Evolutionary conservation across 371 early-diverging fungal genomes (phyloP).

Genomic region (Synchytrium microbalum): DNA sequence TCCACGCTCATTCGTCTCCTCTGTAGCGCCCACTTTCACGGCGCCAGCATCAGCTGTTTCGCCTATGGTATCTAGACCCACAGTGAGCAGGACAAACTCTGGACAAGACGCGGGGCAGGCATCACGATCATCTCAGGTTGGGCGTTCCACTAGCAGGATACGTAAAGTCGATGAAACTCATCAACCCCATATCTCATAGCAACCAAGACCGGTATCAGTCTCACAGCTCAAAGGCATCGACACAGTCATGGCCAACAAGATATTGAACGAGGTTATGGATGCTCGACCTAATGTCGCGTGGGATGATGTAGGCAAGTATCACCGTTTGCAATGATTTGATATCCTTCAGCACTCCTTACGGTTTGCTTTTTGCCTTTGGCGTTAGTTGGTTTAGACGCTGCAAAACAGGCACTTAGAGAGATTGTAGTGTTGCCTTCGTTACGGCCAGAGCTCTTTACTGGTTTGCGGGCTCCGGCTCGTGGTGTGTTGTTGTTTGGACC

Average conservation of each 20-base stretch:
- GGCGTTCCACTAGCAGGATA: conserved; percentile 7
- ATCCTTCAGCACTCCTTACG: not conserved
- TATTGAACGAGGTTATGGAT: conserved; percentile 54
- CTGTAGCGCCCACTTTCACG: not conserved
- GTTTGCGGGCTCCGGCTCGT: conserved; percentile 62
- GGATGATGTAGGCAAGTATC: conserved; percentile 43
- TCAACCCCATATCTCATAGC: conserved; percentile 12
- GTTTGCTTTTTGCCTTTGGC: not conserved
- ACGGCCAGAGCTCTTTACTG: conserved; percentile 72
- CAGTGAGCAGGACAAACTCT: not conserved
- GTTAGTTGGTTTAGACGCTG: conserved; percentile 58
- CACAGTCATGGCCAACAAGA: conserved; percentile 45
- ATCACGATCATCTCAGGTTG: not conserved
- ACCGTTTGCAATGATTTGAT: conserved; percentile 8
- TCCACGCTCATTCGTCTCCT: not conserved
- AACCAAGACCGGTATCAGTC: not conserved
- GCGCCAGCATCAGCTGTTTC: not conserved
- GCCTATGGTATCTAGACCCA: not conserved
- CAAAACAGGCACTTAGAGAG: conserved; percentile 67
- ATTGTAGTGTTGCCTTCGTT: conserved; percentile 67
- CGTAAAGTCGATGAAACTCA: conserved; percentile 14
- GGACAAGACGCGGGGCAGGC: not conserved
- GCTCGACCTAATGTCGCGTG: conserved; percentile 45
- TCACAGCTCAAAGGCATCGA: conserved; percentile 40
- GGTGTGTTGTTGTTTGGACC: conserved; percentile 68